phyloP scores from a whole-genome alignment of 352 stramenopile genomes.

The Blastocystis sp. region DNA sequence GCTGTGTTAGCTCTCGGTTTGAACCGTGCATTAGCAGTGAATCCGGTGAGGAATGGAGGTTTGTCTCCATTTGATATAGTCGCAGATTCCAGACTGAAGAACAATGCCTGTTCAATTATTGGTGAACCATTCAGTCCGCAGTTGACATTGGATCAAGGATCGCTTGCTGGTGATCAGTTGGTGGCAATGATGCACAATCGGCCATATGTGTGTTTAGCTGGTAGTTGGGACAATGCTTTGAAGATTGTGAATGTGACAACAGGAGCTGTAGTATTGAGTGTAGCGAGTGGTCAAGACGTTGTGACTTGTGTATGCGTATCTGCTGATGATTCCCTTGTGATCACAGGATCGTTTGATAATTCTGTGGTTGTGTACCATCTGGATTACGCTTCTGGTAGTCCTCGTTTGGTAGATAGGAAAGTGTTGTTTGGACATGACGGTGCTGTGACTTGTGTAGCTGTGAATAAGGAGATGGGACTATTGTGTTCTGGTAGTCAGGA shows the following conservation, averaged over 20 bases:
- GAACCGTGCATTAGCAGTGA: background rate
- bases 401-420: background rate
- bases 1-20: background rate
- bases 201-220: slow-evolving; percentile 32
- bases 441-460: slow-evolving; percentile 47
- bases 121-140: slow-evolving; percentile 23
- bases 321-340: slow-evolving; percentile 13
- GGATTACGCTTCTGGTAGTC: background rate
- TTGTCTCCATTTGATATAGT: slow-evolving; percentile 41
- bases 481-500: slow-evolving; percentile 42
- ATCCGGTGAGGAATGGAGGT: background rate
- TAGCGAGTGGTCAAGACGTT: slow-evolving; percentile 20
- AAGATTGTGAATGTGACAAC: slow-evolving; percentile 47
- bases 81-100: slow-evolving; percentile 19
- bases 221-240: slow-evolving; percentile 27
- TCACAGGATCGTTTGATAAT: slow-evolving; percentile 33
- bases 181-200: slow-evolving; percentile 27
- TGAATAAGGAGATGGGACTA: slow-evolving; percentile 60
- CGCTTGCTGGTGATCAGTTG: slow-evolving; percentile 15
- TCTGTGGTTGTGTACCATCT: background rate
- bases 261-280: background rate
- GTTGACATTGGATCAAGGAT: background rate
- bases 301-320: slow-evolving; percentile 39
- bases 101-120: background rate
- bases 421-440: slow-evolving; percentile 55